Evolutionary conservation across 2,329 filamentous ascomycete genomes (phyloP).

Genomic region (Colletotrichum brevisporum): DNA sequence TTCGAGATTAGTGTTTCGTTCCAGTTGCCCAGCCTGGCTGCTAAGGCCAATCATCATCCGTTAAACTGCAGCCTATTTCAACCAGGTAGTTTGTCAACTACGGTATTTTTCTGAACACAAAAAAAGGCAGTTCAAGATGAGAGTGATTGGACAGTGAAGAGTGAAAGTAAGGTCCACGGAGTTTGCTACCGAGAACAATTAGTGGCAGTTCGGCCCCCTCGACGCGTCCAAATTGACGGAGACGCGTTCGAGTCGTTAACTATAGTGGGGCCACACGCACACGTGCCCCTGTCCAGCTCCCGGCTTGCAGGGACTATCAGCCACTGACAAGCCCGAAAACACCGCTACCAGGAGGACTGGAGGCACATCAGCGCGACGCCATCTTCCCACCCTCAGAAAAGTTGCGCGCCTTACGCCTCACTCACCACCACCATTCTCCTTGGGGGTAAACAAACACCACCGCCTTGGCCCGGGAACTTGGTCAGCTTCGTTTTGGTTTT

Average conservation of each 20-base stretch:
- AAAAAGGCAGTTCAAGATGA: neutral
- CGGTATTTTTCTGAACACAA: too few species aligned
- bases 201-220: constrained; percentile 36
- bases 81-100: neutral
- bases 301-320: constrained; percentile 9
- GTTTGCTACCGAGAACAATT: too few species aligned
- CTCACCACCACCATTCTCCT: constrained; percentile 3
- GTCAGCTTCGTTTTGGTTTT: neutral
- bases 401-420: constrained; percentile 15
- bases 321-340: constrained; percentile 31
- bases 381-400: constrained; percentile 29
- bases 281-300: constrained; percentile 12
- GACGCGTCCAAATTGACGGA: constrained; percentile 43
- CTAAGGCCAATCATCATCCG: too few species aligned
- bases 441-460: constrained; percentile 28
- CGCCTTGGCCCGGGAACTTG: neutral
- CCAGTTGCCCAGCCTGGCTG: too few species aligned
- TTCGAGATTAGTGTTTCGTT: too few species aligned
- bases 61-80: neutral
- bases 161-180: neutral
- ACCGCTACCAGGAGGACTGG: constrained; percentile 4
- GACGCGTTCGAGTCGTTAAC: constrained; percentile 40
- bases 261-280: constrained; percentile 11
- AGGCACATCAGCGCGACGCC: constrained; percentile 14
- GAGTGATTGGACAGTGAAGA: neutral